phyloP scores from a whole-genome alignment of 2,329 filamentous ascomycete genomes.

The Mycocentrospora acerina region DNA sequence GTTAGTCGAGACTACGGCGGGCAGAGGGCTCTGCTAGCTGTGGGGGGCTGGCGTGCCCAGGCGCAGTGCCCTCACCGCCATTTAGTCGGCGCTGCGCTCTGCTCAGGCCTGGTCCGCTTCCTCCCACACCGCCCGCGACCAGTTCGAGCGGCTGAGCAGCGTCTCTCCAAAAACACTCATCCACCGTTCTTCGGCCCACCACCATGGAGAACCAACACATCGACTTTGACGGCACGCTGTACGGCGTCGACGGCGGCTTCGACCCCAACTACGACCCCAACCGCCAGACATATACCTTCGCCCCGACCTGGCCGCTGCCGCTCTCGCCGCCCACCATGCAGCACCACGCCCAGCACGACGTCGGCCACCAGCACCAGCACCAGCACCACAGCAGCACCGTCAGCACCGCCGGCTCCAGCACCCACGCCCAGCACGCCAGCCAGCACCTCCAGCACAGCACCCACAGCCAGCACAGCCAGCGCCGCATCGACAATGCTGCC shows the following conservation, averaged over 20 bases:
- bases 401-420: too few relatives aligned
- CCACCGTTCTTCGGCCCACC: slow-evolving; percentile 22
- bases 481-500: slow-evolving; percentile 30
- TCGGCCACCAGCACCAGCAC: slow-evolving; percentile 18
- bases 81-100: slow-evolving; percentile 11
- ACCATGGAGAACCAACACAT: slow-evolving; percentile 48
- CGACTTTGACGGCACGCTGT: slow-evolving; percentile 38
- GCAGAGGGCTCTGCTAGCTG: too few relatives aligned
- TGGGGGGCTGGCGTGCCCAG: slow-evolving; percentile 6
- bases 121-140: slow-evolving; percentile 31
- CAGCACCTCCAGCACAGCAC: slow-evolving; percentile 18
- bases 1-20: slow-evolving; percentile 13
- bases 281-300: slow-evolving; percentile 32
- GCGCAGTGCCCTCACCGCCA: slow-evolving; percentile 7
- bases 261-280: slow-evolving; percentile 42
- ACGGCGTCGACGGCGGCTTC: slow-evolving; percentile 43
- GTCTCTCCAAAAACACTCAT: slow-evolving; percentile 20
- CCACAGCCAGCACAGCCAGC: slow-evolving; percentile 27
- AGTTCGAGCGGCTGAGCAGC: slow-evolving; percentile 39
- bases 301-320: slow-evolving; percentile 42
- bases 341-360: slow-evolving; percentile 13
- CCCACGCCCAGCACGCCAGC: slow-evolving; percentile 6
- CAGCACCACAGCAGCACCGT: too few relatives aligned
- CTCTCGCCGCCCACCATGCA: slow-evolving; percentile 39
- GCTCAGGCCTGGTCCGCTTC: slow-evolving; percentile 23